Conservation (phyloP, 2,329 filamentous ascomycete genomes). For the Fragosphaeria purpurea region DNA sequence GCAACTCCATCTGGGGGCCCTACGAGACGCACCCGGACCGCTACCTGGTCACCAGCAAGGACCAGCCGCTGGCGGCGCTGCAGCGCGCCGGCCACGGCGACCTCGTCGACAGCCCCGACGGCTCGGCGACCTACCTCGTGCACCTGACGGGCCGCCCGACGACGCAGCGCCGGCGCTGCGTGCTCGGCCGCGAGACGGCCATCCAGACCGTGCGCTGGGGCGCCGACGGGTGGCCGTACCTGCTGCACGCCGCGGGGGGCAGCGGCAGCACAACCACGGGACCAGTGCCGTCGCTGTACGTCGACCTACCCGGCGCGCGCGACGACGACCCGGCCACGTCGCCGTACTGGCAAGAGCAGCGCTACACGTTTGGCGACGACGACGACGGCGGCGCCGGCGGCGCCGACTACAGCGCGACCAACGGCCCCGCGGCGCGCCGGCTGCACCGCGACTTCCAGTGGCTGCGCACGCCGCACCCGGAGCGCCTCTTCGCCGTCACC, state of each 20-base stretch:
- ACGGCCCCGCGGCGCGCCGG: slow-evolving; percentile 12
- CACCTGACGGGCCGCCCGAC: slow-evolving; percentile 42
- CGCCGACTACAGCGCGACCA: slow-evolving; percentile 38
- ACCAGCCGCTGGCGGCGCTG: slow-evolving; percentile 36
- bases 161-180: slow-evolving; percentile 40
- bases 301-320: slow-evolving; percentile 38
- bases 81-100: slow-evolving; percentile 44
- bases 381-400: slow-evolving; percentile 24
- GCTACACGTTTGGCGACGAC: slow-evolving; percentile 31
- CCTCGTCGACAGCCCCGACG: slow-evolving; percentile 41
- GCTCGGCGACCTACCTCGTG: slow-evolving; percentile 39
- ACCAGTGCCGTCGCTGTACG: slow-evolving; percentile 41
- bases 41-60: slow-evolving; percentile 44
- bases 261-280: too few relatives aligned
- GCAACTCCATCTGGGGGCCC: slow-evolving; percentile 42
- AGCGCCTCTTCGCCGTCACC: slow-evolving; percentile 37
- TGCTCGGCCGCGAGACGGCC: slow-evolving; percentile 44
- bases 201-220: slow-evolving; percentile 52
- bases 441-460: slow-evolving; percentile 47
- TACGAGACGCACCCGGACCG: slow-evolving; percentile 51
- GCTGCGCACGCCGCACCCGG: slow-evolving; percentile 45
- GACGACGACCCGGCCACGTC: slow-evolving; percentile 22
- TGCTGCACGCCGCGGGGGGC: too few relatives aligned
- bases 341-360: slow-evolving; percentile 38
- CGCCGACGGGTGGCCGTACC: slow-evolving; percentile 51